Evolutionary conservation across 78 protist genomes (phyloP), one percentile per base, ranked within the genome.

Genomic region (Dictyostelium firmibasis): DNA sequence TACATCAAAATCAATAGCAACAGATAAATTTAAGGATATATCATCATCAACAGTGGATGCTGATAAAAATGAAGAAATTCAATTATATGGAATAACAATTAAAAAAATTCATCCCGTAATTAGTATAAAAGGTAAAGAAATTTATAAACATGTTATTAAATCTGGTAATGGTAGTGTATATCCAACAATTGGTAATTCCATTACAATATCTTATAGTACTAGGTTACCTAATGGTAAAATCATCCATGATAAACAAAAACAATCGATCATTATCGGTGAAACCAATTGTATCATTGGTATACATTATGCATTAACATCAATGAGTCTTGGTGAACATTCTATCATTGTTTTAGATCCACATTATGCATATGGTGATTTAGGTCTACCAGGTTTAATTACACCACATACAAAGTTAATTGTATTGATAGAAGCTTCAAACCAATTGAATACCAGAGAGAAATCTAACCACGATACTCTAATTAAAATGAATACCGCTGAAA

Each of bases 331-430:
- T 36, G 81, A 75, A 75, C 31, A 31, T n/a, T 5, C 44, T 20
- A 20, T 36, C 0, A 29, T 75, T 18, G 57, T 75, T 11, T 36
- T 75, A 29, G 57, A 75, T 36, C 81, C 81, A 29, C 27, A 75
- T 3, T 75, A 36, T 75, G 81, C 81, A 29, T 75, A 75, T 75
- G 81, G 81, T 36, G 81, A 75, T 3, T 36, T 75, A 16, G 81
- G 81, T 18, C 5, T 75, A 16, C 81, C 81, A 8, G 47, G 47
- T 36, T 20, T 75, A 29, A 75, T 75, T 36, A 27, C 81, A 35
- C 50, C 81, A 29, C 81, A 75, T 20, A 75, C 81, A 14, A 27
- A 7, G 14, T 11, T 67, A 7, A 25, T 36, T 8, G 35, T 27
- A 31, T 33, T 18, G 0, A 36, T 75, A 8, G 81, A 75, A 36